These are phyloP conservation scores for Hanseniaspora occidentalis DNA, from an alignment of 805 yeast species.

Conservation along the genomic window DNA sequence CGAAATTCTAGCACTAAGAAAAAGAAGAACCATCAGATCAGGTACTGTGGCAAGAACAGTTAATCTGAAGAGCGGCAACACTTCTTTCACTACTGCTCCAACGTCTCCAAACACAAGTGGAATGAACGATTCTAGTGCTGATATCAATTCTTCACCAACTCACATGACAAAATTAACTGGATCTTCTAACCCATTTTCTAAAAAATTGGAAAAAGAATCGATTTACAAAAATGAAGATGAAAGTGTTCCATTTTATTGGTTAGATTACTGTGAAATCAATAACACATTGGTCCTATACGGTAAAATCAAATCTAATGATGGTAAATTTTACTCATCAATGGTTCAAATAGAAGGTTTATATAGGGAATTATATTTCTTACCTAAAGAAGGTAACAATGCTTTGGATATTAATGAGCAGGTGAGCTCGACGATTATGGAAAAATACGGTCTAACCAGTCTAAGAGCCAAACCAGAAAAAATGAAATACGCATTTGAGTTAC, in stretches of 20 bases:
- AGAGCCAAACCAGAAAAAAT: slow-evolving; percentile 58
- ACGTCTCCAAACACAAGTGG: slow-evolving; percentile 2
- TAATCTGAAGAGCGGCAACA: slow-evolving; percentile 16
- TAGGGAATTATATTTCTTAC: slow-evolving; percentile 69
- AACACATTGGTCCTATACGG: slow-evolving; percentile 66
- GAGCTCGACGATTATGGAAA: slow-evolving; percentile 47
- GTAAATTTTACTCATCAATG: slow-evolving; percentile 46
- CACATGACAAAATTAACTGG: too few species aligned
- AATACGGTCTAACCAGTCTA: slow-evolving; percentile 47
- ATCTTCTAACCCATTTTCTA: slow-evolving; percentile 4
- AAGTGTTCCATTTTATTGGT: slow-evolving; percentile 70
- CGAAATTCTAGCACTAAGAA: slow-evolving; percentile 8
- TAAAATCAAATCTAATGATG: slow-evolving; percentile 39
- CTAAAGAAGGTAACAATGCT: slow-evolving; percentile 44
- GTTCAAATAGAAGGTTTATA: slow-evolving; percentile 59
- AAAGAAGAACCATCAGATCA: slow-evolving; percentile 20
- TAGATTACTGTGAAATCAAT: slow-evolving; percentile 75
- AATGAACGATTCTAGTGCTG: too few species aligned
- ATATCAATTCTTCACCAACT: slow-evolving; percentile 6
- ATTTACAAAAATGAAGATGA: slow-evolving; percentile 31
- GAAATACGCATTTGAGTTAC: slow-evolving; percentile 82
- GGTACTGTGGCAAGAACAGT: slow-evolving; percentile 16
- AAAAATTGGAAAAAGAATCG: slow-evolving; percentile 15
- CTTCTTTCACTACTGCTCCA: slow-evolving; percentile 24
- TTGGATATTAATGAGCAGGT: slow-evolving; percentile 72